Base-by-base conservation (phyloP, 331 rosid genomes). In the Ulmus americana region DNA sequence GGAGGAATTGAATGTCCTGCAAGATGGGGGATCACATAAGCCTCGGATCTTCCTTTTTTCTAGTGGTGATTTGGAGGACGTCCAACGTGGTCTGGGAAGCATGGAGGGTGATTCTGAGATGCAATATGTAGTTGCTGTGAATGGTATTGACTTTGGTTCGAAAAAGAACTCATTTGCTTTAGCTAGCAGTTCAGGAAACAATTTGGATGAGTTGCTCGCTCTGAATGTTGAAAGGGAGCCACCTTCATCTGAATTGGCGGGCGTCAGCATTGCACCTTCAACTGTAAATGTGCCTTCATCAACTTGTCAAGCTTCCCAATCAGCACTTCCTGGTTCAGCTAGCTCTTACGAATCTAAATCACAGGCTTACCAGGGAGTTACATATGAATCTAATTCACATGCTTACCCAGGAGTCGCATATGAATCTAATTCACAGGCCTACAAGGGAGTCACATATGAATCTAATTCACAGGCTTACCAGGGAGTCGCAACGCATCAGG, bases 41-140 rank as follows among this genome's bases (percentile, higher is more conserved):
- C 81, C 80, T 40, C 70, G 86, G 52, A 72, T 79, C 76, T 82
- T 82, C 50, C 65, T 82, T 52, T 82, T 79, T 66, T 82, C 84
- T 56, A 39, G 4, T 53, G 44, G 46, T 72, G 86, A 82, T 69
- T 65, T 82, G 61, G 86, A 82, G 68, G 86, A 79, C 63, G 66
- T 76, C 65, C 81, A 78, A 18, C 61, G 53, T 72, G 76, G 79
- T 70, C 63, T 39, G 1, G 81, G 74, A 45, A 76, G 65, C 55
- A 5, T 68, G 43, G 84, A 75, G 35, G 79, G 77, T 67, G 79
- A 77, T 70, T 60, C 83, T 18, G 86, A 79, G 72, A 53, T 66
- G 44, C 77, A 76, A 40, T 82, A 66, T 76, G 86, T 82, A 22
- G 74, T 75, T 69, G 86, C 86, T 66, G 81, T 82, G 39, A 82